phyloP scores from a whole-genome alignment of 192 early-diverging fungal genomes.

The Linnemannia zychae region DNA sequence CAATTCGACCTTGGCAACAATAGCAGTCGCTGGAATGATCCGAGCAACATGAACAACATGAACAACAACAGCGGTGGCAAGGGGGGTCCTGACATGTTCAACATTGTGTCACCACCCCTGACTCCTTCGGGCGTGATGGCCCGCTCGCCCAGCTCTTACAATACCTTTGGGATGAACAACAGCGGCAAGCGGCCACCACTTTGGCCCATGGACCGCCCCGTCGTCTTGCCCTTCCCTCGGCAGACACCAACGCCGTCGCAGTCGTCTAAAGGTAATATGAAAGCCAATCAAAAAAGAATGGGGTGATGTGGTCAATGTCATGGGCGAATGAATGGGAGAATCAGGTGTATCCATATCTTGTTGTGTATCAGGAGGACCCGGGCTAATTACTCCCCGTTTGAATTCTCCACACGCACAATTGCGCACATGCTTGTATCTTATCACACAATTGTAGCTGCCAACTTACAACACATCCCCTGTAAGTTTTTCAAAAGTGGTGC shows the following conservation, averaged over 20 bases:
- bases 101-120: slow-evolving; percentile 45
- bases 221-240: slow-evolving; percentile 38
- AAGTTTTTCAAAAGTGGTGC: slow-evolving; percentile 85
- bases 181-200: slow-evolving; percentile 40
- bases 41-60: neutral
- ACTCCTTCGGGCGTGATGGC: slow-evolving; percentile 46
- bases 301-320: neutral
- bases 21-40: slow-evolving; percentile 31
- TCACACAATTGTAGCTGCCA: slow-evolving; percentile 31
- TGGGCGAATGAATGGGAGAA: neutral
- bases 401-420: no score
- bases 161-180: slow-evolving; percentile 25
- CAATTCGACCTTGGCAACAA: slow-evolving; percentile 27
- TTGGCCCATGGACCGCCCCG: slow-evolving; percentile 49
- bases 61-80: slow-evolving; percentile 22
- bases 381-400: neutral
- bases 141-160: slow-evolving; percentile 34
- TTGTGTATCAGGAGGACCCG: neutral
- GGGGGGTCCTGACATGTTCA: slow-evolving; percentile 41
- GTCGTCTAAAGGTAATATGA: slow-evolving; percentile 46
- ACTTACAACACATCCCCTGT: slow-evolving; percentile 77
- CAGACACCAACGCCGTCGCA: slow-evolving; percentile 40
- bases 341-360: neutral
- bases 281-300: neutral
- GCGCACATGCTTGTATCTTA: neutral